Conservation (phyloP, 106 monocot genomes). For the Dactylorhiza incarnata region DNA sequence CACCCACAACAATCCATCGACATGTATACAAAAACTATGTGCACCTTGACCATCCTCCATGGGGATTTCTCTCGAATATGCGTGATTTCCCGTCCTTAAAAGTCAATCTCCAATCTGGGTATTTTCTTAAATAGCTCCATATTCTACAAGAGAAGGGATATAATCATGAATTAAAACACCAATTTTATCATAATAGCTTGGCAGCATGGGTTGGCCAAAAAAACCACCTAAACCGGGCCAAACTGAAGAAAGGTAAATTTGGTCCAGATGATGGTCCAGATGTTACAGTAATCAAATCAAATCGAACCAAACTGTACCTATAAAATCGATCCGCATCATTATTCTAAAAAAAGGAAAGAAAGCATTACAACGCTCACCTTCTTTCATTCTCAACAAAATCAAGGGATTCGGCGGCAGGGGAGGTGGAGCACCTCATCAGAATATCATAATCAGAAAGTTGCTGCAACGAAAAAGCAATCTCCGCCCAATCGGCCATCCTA, state of each 20-base stretch:
- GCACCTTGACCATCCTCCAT: conserved; percentile 33
- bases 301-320: too few species aligned
- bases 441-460: conserved; percentile 55
- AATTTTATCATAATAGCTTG: too few species aligned
- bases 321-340: too few species aligned
- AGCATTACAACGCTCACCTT: conserved; percentile 25
- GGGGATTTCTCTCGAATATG: conserved; percentile 24
- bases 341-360: too few species aligned
- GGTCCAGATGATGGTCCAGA: too few species aligned
- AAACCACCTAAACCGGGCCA: too few species aligned
- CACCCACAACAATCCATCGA: neutral
- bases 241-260: too few species aligned
- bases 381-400: conserved; percentile 64
- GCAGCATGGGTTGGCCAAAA: too few species aligned
- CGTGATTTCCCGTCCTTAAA: conserved; percentile 31
- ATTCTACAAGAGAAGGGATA: conserved; percentile 16
- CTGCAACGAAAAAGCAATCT: conserved; percentile 20
- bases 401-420: conserved; percentile 55
- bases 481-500: conserved; percentile 38
- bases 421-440: conserved; percentile 47
- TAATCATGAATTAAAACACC: neutral
- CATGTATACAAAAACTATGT: conserved; percentile 4
- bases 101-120: conserved; percentile 53
- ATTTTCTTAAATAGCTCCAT: conserved; percentile 38
- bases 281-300: too few species aligned